Percentiles rank a stretch among this genome's conserved stretches.
phyloP scores from a whole-genome alignment of 345 rosid species.

The Turritis glabra region DNA sequence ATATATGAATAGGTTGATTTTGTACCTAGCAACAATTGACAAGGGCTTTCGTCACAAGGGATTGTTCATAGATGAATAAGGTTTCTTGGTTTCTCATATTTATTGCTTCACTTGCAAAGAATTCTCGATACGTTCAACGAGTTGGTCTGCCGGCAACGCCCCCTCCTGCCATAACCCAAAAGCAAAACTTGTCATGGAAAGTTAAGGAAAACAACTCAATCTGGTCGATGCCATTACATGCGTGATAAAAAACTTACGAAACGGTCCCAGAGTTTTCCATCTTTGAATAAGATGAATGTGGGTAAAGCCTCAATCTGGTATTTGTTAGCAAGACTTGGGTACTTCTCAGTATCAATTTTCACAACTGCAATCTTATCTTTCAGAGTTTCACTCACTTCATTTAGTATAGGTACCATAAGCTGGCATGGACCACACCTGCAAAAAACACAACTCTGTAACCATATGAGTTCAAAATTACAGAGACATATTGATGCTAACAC shows the following conservation, averaged over 20 bases:
- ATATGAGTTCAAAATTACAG: background rate
- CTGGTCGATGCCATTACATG: background rate
- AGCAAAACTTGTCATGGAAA: background rate
- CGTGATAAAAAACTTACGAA: conserved; percentile 60
- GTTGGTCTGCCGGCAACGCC: conserved; percentile 65
- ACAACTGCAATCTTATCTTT: conserved; percentile 73
- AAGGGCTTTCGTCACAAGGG: background rate
- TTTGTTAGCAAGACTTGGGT: conserved; percentile 70
- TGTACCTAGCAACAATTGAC: background rate
- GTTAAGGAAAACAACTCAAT: background rate
- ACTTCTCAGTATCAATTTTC: conserved; percentile 93
- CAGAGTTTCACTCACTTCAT: conserved; percentile 65
- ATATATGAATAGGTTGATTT: background rate
- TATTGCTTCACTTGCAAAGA: conserved; percentile 70
- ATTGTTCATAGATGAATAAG: conserved; percentile 1
- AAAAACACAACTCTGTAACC: conserved; percentile 2
- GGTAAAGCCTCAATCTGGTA: conserved; percentile 82
- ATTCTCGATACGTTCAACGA: conserved; percentile 65
- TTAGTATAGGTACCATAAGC: conserved; percentile 80
- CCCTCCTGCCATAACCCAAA: conserved; percentile 61
- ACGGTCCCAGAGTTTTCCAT: conserved; percentile 78
- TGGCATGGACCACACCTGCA: conserved; percentile 98
- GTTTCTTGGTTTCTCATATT: conserved; percentile 25
- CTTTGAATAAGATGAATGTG: conserved; percentile 84
- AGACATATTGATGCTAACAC: background rate